phyloP scores from a whole-genome alignment of 2,329 filamentous ascomycete genomes.

The Teratosphaeria destructans region DNA sequence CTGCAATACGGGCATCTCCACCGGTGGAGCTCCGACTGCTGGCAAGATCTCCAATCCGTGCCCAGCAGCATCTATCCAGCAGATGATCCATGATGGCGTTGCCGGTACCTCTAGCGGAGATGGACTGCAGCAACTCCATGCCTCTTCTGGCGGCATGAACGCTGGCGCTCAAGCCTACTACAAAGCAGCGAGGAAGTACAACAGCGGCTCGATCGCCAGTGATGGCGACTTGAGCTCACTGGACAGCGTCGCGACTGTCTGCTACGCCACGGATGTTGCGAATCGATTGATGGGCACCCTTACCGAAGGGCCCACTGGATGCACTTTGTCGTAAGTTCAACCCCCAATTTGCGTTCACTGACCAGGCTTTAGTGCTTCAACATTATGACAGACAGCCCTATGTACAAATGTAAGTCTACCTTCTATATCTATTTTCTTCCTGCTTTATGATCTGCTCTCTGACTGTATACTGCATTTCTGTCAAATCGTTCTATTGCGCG shows the following conservation, averaged over 20 bases:
- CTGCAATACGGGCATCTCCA: slow-evolving; percentile 23
- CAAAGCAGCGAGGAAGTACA: slow-evolving; percentile 39
- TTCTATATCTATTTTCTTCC: neutral
- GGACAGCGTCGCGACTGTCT: slow-evolving; percentile 33
- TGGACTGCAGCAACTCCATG: slow-evolving; percentile 32
- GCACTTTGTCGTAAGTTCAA: neutral
- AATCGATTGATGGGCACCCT: slow-evolving; percentile 20
- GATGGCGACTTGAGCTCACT: slow-evolving; percentile 28
- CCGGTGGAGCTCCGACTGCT: slow-evolving; percentile 7
- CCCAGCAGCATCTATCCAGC: slow-evolving; percentile 25
- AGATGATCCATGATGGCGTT: slow-evolving; percentile 36
- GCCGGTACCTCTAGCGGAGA: slow-evolving; percentile 32
- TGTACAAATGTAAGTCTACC: neutral
- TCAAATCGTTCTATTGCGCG: neutral
- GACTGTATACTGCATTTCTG: neutral
- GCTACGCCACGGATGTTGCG: slow-evolving; percentile 43
- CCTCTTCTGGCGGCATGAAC: slow-evolving; percentile 16
- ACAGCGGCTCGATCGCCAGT: slow-evolving; percentile 34
- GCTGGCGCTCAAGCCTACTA: slow-evolving; percentile 31
- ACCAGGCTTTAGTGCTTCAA: neutral
- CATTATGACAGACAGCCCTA: neutral
- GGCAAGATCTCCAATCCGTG: slow-evolving; percentile 24
- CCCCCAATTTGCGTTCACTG: neutral
- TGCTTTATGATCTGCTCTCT: neutral
- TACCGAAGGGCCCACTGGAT: neutral